phyloP scores from a whole-genome alignment of 352 stramenopile species.

The Phytophthora syringae region DNA sequence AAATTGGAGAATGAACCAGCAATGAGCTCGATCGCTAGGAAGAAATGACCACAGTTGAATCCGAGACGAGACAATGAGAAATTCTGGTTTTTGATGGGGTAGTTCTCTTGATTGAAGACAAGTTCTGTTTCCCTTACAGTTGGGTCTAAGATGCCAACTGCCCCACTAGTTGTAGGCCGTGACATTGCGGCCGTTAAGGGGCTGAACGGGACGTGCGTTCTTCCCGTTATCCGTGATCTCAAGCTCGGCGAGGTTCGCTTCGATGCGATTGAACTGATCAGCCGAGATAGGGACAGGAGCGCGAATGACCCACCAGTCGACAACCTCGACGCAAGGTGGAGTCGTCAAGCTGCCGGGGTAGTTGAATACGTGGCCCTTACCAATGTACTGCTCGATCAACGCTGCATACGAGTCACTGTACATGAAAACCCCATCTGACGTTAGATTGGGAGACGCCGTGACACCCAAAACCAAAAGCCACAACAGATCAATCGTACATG shows the following conservation, averaged over 20 bases:
- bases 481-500: conserved; percentile 31
- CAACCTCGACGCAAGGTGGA: conserved; percentile 39
- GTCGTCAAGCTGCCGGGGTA: conserved; percentile 47
- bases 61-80: conserved; percentile 14
- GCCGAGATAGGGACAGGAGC: conserved; percentile 31
- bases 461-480: no score
- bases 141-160: background rate
- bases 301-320: conserved; percentile 44
- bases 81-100: no score
- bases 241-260: conserved; percentile 27
- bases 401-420: conserved; percentile 59
- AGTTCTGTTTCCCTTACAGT: background rate
- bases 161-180: conserved; percentile 31
- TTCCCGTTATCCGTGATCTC: conserved; percentile 30
- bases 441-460: no score
- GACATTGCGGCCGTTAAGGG: conserved; percentile 31
- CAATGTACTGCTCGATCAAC: conserved; percentile 41
- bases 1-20: conserved; percentile 11
- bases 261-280: conserved; percentile 33
- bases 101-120: background rate
- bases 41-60: conserved; percentile 4
- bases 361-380: conserved; percentile 48
- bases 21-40: background rate
- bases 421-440: no score
- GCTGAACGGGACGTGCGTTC: conserved; percentile 35